A percentile compares a stretch with the other conserved stretches of the same genome.
These are phyloP conservation scores for Neurospora discreta DNA, from an alignment of 495 filamentous ascomycete species.

Conservation along the genomic window DNA sequence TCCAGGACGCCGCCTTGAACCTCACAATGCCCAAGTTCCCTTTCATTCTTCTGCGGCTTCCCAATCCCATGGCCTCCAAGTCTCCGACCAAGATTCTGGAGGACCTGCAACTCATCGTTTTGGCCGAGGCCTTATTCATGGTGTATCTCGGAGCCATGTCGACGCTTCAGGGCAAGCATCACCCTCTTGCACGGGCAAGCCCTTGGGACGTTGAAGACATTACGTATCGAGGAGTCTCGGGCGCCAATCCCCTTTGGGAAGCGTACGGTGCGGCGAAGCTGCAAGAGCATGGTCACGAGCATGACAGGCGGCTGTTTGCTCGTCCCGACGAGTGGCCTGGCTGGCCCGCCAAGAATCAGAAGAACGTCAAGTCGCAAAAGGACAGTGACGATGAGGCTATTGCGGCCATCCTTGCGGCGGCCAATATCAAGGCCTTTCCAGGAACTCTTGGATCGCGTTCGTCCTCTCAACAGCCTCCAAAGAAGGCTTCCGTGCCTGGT, in stretches of 20 bases:
- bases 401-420: not conserved
- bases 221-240: not conserved
- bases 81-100: not conserved
- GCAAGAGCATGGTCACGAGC: not conserved
- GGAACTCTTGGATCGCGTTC: not conserved
- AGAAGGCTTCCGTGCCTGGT: not conserved
- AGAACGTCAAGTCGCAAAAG: not conserved
- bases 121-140: not conserved
- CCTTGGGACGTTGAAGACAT: not conserved
- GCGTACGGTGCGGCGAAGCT: not conserved
- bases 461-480: not conserved
- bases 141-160: not conserved
- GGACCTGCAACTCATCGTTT: not conserved
- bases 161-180: not conserved
- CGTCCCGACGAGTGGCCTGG: not conserved
- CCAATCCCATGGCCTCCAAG: not conserved
- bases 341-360: not conserved
- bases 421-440: not conserved
- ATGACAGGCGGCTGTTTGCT: not conserved
- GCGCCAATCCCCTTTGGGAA: not conserved
- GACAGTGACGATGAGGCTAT: not conserved
- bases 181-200: not conserved
- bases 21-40: not conserved
- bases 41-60: not conserved
- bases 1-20: not conserved